A percentile compares a stretch with the other conserved stretches of the same genome.
phyloP scores from a whole-genome alignment of 768 basidiomycete genomes.

The Calvatia gigantea region DNA sequence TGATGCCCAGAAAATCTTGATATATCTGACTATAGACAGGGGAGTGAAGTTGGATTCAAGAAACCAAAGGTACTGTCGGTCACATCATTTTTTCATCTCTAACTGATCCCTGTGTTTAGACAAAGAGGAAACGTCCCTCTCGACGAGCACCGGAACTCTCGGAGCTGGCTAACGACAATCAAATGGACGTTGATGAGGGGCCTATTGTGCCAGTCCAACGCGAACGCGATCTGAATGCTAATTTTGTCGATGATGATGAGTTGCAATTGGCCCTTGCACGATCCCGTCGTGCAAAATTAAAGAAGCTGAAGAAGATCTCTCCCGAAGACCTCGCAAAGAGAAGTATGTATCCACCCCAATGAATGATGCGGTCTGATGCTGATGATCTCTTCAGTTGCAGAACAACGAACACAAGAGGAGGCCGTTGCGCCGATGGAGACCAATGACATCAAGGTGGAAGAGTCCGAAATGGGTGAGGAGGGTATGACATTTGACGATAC shows the following conservation, averaged over 20 bases:
- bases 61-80: constrained; percentile 69
- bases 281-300: constrained; percentile 77
- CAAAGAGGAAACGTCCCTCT: constrained; percentile 87
- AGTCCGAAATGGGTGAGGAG: constrained; percentile 40
- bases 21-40: constrained; percentile 83
- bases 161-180: constrained; percentile 42
- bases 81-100: background rate
- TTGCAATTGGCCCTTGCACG: constrained; percentile 90
- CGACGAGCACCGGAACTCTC: constrained; percentile 54
- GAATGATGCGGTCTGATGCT: background rate
- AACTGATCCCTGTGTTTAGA: constrained; percentile 39
- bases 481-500: constrained; percentile 94
- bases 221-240: constrained; percentile 72
- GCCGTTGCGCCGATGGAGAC: constrained; percentile 40
- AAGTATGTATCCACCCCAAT: constrained; percentile 45
- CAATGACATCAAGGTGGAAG: constrained; percentile 26
- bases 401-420: constrained; percentile 51
- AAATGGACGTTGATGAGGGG: constrained; percentile 81
- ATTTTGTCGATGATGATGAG: constrained; percentile 98
- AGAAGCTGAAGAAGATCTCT: constrained; percentile 69
- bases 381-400: constrained; percentile 48
- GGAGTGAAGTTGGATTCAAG: constrained; percentile 93
- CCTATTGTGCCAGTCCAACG: constrained; percentile 53
- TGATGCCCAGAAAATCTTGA: constrained; percentile 73
- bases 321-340: constrained; percentile 81